Percentiles rank a stretch among this genome's conserved stretches.
Evolutionary conservation across 805 yeast genomes (phyloP).

Genomic region (Candida ovalis): DNA sequence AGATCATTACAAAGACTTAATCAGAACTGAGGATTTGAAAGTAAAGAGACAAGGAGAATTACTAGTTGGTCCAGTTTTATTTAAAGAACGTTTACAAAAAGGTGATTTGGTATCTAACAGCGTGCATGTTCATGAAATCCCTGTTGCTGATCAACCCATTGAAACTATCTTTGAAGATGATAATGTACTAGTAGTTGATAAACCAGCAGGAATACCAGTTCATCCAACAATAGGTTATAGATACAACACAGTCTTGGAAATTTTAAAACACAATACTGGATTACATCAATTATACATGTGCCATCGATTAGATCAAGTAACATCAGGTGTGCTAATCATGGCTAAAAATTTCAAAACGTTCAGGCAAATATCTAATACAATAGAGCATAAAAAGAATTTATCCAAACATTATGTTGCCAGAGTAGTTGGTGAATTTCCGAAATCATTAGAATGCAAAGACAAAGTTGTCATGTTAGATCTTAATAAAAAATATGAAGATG

Average conservation of each 20-base stretch:
- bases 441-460: slow-evolving; percentile 27
- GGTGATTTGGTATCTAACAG: slow-evolving; percentile 13
- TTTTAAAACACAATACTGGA: slow-evolving; percentile 28
- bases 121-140: slow-evolving; percentile 43
- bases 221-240: slow-evolving; percentile 47
- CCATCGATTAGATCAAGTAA: slow-evolving; percentile 49
- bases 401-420: slow-evolving; percentile 42
- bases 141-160: slow-evolving; percentile 27
- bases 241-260: slow-evolving; percentile 42
- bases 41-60: not conserved
- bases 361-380: not conserved
- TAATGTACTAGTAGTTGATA: slow-evolving; percentile 40
- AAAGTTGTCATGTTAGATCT: slow-evolving; percentile 31
- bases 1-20: not conserved
- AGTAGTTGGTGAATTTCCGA: slow-evolving; percentile 38
- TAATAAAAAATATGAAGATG: slow-evolving; percentile 19
- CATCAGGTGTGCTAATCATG: slow-evolving; percentile 47
- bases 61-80: slow-evolving; percentile 8
- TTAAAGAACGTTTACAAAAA: slow-evolving; percentile 10
- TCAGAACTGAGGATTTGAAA: not conserved
- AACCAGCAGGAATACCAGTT: slow-evolving; percentile 52
- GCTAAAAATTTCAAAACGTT: slow-evolving; percentile 26
- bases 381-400: not conserved
- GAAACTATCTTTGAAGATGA: slow-evolving; percentile 35
- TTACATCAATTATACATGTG: slow-evolving; percentile 28